phyloP scores from a whole-genome alignment of 1,284 basidiomycete genomes.

The Sporisorium exsertum region DNA sequence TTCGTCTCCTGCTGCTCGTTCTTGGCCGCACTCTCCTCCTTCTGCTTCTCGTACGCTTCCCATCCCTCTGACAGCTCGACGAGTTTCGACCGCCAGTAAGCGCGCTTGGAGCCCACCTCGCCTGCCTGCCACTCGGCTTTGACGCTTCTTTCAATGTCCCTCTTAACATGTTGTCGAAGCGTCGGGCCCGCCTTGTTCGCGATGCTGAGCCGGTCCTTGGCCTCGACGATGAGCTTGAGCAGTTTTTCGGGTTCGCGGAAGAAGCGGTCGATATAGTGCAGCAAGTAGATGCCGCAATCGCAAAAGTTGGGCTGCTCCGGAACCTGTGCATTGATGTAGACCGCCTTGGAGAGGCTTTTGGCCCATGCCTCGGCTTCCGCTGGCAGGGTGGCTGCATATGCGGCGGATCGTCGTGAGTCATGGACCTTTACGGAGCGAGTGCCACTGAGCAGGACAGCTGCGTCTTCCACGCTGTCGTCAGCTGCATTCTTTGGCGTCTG shows the following conservation, averaged over 20 bases:
- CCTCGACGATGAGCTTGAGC: constrained; percentile 21
- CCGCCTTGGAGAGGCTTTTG: constrained; percentile 27
- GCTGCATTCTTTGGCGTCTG: not conserved
- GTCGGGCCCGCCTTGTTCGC: constrained; percentile 1
- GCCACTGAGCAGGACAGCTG: not conserved
- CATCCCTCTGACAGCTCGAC: constrained; percentile 30
- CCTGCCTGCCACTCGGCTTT: constrained; percentile 39
- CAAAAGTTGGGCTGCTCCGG: constrained; percentile 84
- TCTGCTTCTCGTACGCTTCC: constrained; percentile 15
- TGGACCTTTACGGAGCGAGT: constrained; percentile 21
- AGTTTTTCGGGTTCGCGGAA: constrained; percentile 54
- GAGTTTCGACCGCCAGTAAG: constrained; percentile 26
- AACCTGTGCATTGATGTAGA: constrained; percentile 51
- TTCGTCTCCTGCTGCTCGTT: constrained; percentile 11
- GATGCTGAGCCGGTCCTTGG: not conserved
- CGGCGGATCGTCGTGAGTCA: constrained; percentile 9
- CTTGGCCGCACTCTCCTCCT: constrained; percentile 8
- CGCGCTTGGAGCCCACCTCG: constrained; percentile 37
- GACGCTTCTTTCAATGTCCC: constrained; percentile 4
- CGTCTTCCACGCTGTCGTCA: not conserved
- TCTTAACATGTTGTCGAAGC: not conserved
- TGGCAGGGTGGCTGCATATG: not conserved
- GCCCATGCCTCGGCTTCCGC: constrained; percentile 19
- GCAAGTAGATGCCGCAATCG: constrained; percentile 77
- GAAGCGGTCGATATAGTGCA: constrained; percentile 66